Evolutionary conservation across 2,329 filamentous ascomycete species (phyloP).

Genomic region (Aureobasidium sp.): DNA sequence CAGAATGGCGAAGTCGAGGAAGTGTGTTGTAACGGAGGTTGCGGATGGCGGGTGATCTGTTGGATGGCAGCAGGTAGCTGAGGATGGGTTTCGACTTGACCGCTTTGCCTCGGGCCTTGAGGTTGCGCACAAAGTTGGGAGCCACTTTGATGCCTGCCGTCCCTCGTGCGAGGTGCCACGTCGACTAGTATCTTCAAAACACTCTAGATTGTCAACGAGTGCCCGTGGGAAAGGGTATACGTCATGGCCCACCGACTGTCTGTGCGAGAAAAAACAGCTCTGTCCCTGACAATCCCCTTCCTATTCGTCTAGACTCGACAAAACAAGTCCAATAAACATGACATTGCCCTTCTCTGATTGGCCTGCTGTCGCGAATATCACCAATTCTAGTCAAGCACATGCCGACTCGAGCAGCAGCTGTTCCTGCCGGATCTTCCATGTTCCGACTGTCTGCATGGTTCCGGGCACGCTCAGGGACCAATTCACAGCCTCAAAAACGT

Average conservation of each 20-base stretch:
- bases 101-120: slow-evolving; percentile 5
- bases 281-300: not conserved
- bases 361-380: not conserved
- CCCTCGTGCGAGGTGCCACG: not conserved
- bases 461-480: not conserved
- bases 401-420: not conserved
- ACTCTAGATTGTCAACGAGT: not conserved
- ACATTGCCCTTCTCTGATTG: not conserved
- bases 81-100: slow-evolving; percentile 34
- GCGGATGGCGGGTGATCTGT: slow-evolving; percentile 58
- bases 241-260: slow-evolving; percentile 5
- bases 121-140: not conserved
- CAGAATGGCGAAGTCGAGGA: slow-evolving; percentile 58
- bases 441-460: not conserved
- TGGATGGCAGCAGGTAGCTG: slow-evolving; percentile 52
- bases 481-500: not conserved
- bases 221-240: not conserved
- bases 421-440: not conserved
- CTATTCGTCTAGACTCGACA: not conserved
- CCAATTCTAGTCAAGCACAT: not conserved
- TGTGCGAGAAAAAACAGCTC: not conserved
- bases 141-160: slow-evolving; percentile 6
- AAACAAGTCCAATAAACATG: not conserved
- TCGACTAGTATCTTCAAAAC: not conserved
- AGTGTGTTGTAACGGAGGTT: slow-evolving; percentile 67